Base-by-base conservation (phyloP, 345 rosid species). In the Arabidopsis suecica region DNA sequence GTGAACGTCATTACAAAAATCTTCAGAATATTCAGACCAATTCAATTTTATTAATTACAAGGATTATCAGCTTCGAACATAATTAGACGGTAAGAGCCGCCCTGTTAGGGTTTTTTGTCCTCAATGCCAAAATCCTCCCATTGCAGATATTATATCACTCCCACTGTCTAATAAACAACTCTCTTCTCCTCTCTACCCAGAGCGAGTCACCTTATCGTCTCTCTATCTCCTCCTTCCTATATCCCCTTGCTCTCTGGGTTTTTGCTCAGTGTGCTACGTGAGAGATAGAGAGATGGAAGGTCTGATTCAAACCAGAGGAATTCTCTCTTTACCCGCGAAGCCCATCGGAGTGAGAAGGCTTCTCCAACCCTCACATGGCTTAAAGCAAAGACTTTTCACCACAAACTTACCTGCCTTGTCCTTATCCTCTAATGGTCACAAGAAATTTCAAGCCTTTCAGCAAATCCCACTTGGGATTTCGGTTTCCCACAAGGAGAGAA, bases 321-420 rank as follows among this genome's bases (percentile, higher is more conserved):
- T 91, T 65, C 85, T 93, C 50, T 93, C 97, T 3, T 77, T 86
- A n/a, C 94, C 96, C 33, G 63, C 84, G 0, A 91, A 82, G 82
- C 97, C 91, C 54, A 81, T 79, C 74, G 75, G 74, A 64, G 62
- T 47, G 40, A 82, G 82, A 53, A 60, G 56, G 42, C 81, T 85
- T 60, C 75, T 88, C 14, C 81, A 75, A 12, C 85, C 96, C 2
- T 91, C 97, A 23, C 86, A 77, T 56, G 88, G 88, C 76, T 82
- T 93, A 74, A 88, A 83, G 86, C 95, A 87, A 28, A 82, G 96
- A 59, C 81, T 90, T 85, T 80, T 85, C 78, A 82, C 91, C 44
- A 80, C 65, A 55, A 63, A 63, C 78, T 49, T 85, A 36, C 34
- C 88, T 57, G 86, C 86, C 69, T 61, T 91, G 14, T 81, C 97